These are phyloP conservation scores for Leccinum barrowsii DNA, from an alignment of 768 basidiomycete genomes.

Conservation along the genomic window DNA sequence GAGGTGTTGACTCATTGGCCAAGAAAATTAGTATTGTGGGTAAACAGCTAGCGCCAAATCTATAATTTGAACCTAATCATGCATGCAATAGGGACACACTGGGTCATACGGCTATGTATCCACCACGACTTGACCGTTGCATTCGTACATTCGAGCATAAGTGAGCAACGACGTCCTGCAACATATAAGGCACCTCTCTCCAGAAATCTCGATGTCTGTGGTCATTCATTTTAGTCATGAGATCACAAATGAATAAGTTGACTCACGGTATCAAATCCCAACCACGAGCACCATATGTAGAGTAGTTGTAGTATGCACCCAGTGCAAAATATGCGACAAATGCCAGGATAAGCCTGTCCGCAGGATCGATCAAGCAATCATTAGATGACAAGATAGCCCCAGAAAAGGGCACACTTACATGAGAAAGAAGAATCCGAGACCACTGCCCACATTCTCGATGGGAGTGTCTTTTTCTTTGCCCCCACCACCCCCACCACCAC, in stretches of 20 bases:
- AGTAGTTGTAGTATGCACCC: constrained; percentile 86
- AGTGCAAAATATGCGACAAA: constrained; percentile 69
- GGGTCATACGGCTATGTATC: constrained; percentile 70
- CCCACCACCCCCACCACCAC: constrained; percentile 10
- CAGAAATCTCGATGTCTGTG: constrained; percentile 84
- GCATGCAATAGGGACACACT: neutral
- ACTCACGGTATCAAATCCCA: constrained; percentile 82
- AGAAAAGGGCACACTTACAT: constrained; percentile 49
- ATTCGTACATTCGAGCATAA: constrained; percentile 71
- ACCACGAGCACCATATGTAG: constrained; percentile 81
- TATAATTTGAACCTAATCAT: constrained; percentile 2
- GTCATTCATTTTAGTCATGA: neutral
- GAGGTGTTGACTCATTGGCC: neutral
- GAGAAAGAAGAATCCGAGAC: constrained; percentile 86
- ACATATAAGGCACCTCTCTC: constrained; percentile 85
- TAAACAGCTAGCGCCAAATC: constrained; percentile 8
- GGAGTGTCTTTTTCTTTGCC: constrained; percentile 26
- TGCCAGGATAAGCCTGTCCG: constrained; percentile 48
- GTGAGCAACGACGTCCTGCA: constrained; percentile 73
- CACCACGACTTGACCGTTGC: constrained; percentile 61
- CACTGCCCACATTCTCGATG: constrained; percentile 55
- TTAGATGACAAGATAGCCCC: constrained; percentile 2
- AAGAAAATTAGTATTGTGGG: constrained; percentile 3
- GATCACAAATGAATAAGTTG: constrained; percentile 1
- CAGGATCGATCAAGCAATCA: constrained; percentile 39